phyloP scores from a whole-genome alignment of 176 grass and related monocot genomes.

The Hordeum vulgare region DNA sequence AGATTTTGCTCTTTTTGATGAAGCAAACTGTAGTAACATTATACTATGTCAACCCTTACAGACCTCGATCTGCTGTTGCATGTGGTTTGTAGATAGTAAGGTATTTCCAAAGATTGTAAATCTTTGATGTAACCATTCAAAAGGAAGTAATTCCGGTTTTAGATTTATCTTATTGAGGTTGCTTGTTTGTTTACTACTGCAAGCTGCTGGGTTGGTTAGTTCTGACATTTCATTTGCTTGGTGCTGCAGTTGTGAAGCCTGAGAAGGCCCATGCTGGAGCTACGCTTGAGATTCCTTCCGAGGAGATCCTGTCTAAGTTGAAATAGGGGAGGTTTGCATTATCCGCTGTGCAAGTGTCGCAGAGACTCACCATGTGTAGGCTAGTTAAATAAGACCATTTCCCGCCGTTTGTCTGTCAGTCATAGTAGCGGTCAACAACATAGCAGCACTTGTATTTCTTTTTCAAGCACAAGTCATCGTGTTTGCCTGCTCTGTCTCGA shows the following conservation, averaged over 20 bases:
- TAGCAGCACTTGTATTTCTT: slow-evolving; percentile 9
- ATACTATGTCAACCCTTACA: neutral
- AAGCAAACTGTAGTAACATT: neutral
- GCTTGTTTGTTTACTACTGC: slow-evolving; percentile 17
- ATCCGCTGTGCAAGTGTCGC: neutral
- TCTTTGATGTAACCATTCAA: neutral
- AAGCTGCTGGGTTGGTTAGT: neutral
- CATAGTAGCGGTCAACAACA: neutral
- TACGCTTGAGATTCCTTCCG: slow-evolving; percentile 72
- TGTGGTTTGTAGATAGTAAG: neutral
- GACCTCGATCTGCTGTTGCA: neutral
- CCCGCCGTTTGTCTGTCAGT: neutral
- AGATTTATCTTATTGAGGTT: neutral
- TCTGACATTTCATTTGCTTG: neutral
- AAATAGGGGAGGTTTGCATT: slow-evolving; percentile 17
- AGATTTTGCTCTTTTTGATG: neutral
- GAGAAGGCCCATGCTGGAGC: slow-evolving; percentile 67
- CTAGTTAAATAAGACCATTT: slow-evolving; percentile 25
- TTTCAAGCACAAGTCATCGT: neutral
- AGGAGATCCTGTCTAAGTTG: slow-evolving; percentile 49
- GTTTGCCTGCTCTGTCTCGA: neutral
- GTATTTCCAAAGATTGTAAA: neutral
- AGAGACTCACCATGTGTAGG: neutral
- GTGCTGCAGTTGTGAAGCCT: slow-evolving; percentile 79
- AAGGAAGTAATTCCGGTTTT: neutral